Evolutionary conservation across 331 rosid genomes (phyloP).

Genomic region (Rosa hybrid): DNA sequence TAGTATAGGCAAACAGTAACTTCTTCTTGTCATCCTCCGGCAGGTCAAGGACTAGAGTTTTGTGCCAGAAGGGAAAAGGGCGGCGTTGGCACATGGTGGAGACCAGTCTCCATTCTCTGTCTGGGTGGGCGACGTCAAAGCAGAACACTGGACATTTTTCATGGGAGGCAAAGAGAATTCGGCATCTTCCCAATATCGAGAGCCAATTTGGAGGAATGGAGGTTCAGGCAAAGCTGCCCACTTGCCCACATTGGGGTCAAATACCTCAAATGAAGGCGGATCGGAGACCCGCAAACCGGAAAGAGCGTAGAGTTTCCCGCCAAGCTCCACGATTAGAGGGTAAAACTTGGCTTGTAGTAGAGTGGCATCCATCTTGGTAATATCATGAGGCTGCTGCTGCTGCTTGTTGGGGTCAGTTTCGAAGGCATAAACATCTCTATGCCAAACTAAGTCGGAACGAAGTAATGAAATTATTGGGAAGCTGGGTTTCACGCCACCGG

Average conservation of each 20-base stretch:
- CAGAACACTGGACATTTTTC: not conserved
- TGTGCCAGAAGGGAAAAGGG: not conserved
- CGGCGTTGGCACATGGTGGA: not conserved
- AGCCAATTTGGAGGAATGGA: not conserved
- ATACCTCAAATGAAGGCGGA: not conserved
- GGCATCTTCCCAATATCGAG: too few species aligned
- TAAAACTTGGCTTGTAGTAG: not conserved
- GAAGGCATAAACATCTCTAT: not conserved
- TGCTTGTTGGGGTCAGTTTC: not conserved
- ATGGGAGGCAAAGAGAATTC: not conserved
- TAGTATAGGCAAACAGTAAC: not conserved
- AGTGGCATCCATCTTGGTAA: not conserved
- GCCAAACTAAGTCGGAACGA: not conserved
- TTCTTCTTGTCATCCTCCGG: not conserved
- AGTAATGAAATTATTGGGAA: too few species aligned
- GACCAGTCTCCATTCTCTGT: not conserved
- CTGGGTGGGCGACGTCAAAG: not conserved
- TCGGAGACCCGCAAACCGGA: not conserved
- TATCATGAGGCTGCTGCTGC: not conserved
- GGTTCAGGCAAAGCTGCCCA: not conserved
- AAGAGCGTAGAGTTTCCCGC: not conserved
- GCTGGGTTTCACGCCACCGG: not conserved
- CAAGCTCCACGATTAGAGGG: not conserved
- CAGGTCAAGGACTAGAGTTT: too few species aligned
- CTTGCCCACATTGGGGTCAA: not conserved